Conservation (phyloP, 2,329 filamentous ascomycete genomes). For the Aspergillus puulaauensis region DNA sequence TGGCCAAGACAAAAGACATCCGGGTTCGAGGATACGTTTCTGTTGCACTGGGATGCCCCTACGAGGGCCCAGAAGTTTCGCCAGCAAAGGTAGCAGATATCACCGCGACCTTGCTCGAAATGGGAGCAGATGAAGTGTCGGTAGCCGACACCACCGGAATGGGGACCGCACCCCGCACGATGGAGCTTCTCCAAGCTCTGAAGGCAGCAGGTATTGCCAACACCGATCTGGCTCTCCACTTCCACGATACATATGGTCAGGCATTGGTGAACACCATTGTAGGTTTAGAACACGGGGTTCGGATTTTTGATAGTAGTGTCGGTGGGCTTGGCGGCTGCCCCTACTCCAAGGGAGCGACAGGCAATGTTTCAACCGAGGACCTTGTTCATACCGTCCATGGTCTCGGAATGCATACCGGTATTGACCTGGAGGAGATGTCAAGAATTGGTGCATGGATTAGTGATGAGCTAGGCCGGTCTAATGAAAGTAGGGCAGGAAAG, state of each 20-base stretch:
- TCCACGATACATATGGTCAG: slow-evolving; percentile 67
- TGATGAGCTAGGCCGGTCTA: slow-evolving; percentile 50
- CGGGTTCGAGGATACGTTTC: slow-evolving; percentile 65
- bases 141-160: slow-evolving; percentile 68
- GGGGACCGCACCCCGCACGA: slow-evolving; percentile 63
- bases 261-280: slow-evolving; percentile 64
- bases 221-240: slow-evolving; percentile 62
- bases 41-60: slow-evolving; percentile 64
- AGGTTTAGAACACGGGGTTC: slow-evolving; percentile 61
- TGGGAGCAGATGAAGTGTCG: slow-evolving; percentile 65
- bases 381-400: slow-evolving; percentile 61
- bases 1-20: slow-evolving; percentile 56
- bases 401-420: slow-evolving; percentile 60
- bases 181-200: slow-evolving; percentile 58
- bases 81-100: slow-evolving; percentile 62
- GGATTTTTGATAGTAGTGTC: slow-evolving; percentile 64
- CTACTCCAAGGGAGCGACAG: slow-evolving; percentile 64
- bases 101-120: slow-evolving; percentile 60
- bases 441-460: slow-evolving; percentile 59
- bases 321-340: slow-evolving; percentile 65
- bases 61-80: slow-evolving; percentile 62
- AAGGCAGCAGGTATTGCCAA: slow-evolving; percentile 60
- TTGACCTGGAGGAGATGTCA: slow-evolving; percentile 56
- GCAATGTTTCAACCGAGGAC: slow-evolving; percentile 66
- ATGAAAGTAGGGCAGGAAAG: slow-evolving; percentile 56